These are phyloP conservation scores for Beta corolliflora DNA, from an alignment of 179 eudicot species.

Conservation along the genomic window DNA sequence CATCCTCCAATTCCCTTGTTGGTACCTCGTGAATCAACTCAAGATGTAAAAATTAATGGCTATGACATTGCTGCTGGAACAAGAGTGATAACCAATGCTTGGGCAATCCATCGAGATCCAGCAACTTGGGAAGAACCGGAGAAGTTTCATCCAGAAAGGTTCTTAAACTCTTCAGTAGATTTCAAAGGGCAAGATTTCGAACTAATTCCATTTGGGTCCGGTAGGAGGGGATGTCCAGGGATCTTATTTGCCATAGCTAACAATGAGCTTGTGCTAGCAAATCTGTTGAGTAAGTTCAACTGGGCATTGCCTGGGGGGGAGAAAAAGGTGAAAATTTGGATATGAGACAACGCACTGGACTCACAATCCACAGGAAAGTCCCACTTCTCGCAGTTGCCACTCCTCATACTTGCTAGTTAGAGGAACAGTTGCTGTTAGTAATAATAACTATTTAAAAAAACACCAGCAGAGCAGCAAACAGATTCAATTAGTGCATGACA, in stretches of 20 bases:
- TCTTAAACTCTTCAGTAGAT: constrained; percentile 37
- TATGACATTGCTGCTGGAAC: constrained; percentile 42
- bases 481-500: constrained; percentile 3
- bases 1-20: constrained; percentile 51
- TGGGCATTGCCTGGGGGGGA: constrained; percentile 33
- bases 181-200: constrained; percentile 44
- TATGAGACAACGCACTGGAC: constrained; percentile 40
- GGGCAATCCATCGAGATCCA: constrained; percentile 45
- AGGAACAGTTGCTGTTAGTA: not conserved
- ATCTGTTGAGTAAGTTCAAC: constrained; percentile 27
- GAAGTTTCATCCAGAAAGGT: constrained; percentile 46
- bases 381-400: constrained; percentile 35
- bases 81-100: constrained; percentile 39
- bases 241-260: constrained; percentile 35
- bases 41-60: constrained; percentile 35
- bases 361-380: constrained; percentile 36
- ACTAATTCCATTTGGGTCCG: constrained; percentile 48
- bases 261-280: constrained; percentile 38
- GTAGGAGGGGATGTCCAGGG: constrained; percentile 45
- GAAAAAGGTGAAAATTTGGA: constrained; percentile 30
- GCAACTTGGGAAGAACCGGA: constrained; percentile 44
- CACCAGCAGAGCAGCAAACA: not conserved
- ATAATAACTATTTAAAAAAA: not conserved
- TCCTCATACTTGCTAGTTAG: constrained; percentile 18
- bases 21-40: constrained; percentile 46